These are phyloP conservation scores for Leishmania tropica DNA, from an alignment of 208 protist genomes.

Conservation along the genomic window DNA sequence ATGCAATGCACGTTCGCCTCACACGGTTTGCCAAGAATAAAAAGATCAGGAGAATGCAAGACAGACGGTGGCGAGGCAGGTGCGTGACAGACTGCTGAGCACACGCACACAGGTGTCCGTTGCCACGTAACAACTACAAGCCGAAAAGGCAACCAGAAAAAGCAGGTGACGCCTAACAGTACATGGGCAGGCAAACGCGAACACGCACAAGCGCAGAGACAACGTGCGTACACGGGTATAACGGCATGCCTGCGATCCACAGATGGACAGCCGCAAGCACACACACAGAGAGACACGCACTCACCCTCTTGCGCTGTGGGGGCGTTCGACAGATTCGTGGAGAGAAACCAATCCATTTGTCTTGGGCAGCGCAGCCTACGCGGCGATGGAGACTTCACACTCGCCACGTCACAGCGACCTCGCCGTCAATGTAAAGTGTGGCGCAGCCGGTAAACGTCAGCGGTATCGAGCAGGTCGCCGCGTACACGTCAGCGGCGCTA, in stretches of 20 bases:
- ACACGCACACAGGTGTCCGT: neutral
- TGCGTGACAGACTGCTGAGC: neutral
- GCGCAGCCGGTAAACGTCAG: conserved; percentile 20
- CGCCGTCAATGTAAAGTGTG: conserved; percentile 29
- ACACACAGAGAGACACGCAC: neutral
- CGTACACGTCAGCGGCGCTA: conserved; percentile 20
- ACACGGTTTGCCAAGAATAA: too few species aligned
- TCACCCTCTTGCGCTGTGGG: neutral
- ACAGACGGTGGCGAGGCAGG: neutral
- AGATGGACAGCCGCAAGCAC: neutral
- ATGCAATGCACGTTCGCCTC: too few species aligned
- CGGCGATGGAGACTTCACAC: neutral
- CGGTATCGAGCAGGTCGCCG: conserved; percentile 24
- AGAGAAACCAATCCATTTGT: neutral
- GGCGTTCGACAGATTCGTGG: neutral
- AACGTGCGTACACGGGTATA: neutral
- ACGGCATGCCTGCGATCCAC: neutral
- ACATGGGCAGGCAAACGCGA: neutral
- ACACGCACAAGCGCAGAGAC: neutral
- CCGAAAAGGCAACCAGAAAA: conserved; percentile 26
- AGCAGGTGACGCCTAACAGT: neutral
- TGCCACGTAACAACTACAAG: conserved; percentile 1
- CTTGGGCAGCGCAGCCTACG: neutral
- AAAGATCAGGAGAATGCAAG: neutral
- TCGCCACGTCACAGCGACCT: conserved; percentile 30